Base-by-base conservation (phyloP, 768 basidiomycete genomes). In the Boletus fagicola region DNA sequence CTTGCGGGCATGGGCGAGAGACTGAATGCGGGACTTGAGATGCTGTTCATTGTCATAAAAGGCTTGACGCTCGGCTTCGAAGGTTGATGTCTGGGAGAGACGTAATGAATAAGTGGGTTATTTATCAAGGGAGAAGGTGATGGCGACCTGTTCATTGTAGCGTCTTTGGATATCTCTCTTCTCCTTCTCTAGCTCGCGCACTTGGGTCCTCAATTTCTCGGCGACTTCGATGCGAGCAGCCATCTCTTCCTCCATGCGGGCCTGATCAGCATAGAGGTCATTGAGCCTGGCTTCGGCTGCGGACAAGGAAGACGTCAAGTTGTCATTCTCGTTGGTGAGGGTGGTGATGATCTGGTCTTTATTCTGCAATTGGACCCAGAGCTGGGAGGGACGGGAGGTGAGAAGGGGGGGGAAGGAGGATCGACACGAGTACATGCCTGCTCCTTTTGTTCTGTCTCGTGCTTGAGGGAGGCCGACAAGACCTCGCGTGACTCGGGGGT, bases 1-100 rank as follows among this genome's bases (percentile, higher is more conserved):
- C 68, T 81, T 88, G 57, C 85, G 83, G 44, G 82, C 78, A 60
- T 90, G 83, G 8, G 82, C 77, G 39, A 94, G 82, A 9, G 88
- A 89, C 67, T 90, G 87, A 51, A 95, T 93, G 58, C 92, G 90
- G 45, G 90, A 89, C 73, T 93, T 94, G 62, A 94, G 85, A 72
- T 94, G 92, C 68, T 94, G 90, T 66, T 96, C 93, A 66, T 92
- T 93, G 73, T 95, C 93, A 67, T 93, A 93, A 72, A 94, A 90
- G 16, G 92, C 82, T 70, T 94, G 92, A 35, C 94, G 87, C 73
- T 96, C 94, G 9, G 91, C 89, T 67, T 96, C 94, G 68, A 94
- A 95, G 4, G 89, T 88, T 18, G 83, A 77, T n/a, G 86, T 87
- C 92, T 95, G 67, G 35, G 44, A 12, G 55, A 49, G 53, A 55